Evolutionary conservation across 169 alveolate species (phyloP), one percentile per base, ranked within the genome.

Genomic region (Eimeria zaria): DNA sequence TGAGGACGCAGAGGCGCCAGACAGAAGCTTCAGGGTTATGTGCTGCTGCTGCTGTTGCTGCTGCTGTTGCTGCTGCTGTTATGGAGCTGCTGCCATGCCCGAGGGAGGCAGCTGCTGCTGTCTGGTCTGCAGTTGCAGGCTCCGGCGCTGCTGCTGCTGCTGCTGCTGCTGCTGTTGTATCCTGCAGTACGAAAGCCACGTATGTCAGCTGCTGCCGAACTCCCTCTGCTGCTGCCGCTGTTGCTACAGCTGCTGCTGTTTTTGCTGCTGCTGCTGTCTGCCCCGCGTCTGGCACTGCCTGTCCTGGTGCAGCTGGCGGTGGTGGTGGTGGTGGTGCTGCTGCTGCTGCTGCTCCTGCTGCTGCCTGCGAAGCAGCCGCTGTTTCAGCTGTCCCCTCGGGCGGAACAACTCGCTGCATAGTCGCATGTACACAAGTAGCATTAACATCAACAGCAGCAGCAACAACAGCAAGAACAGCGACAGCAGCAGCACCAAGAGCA

Each of bases 1-100:
- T 95, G 69, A 95, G 74, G 39, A 95, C 94, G 78, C 78, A 93
- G 20, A 58, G 33, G 8, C 81, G 78, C 90, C 90, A 78, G 36
- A 81, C 48, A 81, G 90, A 18, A 36, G 71, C 48, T 14, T 18
- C 90, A 16, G 90, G 71, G 60, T 74, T 60, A 6, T 74, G 85
- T 2, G 33, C 62, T 39, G 85, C 85, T 7, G 85, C 85, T 7
- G 55, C 85, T 39, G 85, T 30, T 39, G 85, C 85, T 39, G 85
- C 85, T 11, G 55, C 85, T 74, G 85, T 60, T 41, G 85, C 85
- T 44, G 85, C 58, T 74, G 78, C 78, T 30, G 78, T 69, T 18
- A 69, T 69, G 46, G 27, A 7, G 78, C 78, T 69, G 78, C 78
- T 69, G 78, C 85, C 14, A 60, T 27, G 30, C 30, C 58, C 12